Evolutionary conservation across 257 asterid genomes (phyloP), one percentile per base, ranked within the genome.

Genomic region (Euphrasia confusa): DNA sequence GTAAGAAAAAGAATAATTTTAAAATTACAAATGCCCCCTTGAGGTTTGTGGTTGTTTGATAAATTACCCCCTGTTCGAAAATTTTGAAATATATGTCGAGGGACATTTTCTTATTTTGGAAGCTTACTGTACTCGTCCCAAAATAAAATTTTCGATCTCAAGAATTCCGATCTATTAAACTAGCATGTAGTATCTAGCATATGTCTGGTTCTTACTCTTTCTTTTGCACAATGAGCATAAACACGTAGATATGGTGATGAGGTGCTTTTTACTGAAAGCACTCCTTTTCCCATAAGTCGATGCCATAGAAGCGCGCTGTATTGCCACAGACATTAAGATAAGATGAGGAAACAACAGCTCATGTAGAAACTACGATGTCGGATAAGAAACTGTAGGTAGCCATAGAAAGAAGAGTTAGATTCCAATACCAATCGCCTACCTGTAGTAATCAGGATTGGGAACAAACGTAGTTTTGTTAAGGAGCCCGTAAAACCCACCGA

Each of bases 391-490:
- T 35, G 10, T 7, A 9, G 10, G 9, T 35, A 35, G 10, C 40
- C 9, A 35, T 7, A 35, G 40, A 7, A 35, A 35, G 40, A 7
- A 35, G 10, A 6, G 40, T 35, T 35, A 7, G 40, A 35, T 6
- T 35, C 54, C 7, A 30, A 62, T 54, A 14, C 10, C 7, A 49
- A 10, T 6, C 7, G 18, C 8, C 40, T 65, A 78, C 99, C 99
- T 89, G 83, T 93, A 93, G 73, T 87, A 93, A 77, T 93, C 99
- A 32, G 99, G 99, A 71, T 84, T 87, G 1, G 97, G 99, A 61
- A 76, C 65, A 61, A 82, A 82, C 0, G 99, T 87, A 21, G 75
- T 67, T 53, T 63, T 70, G 74, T 93, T 81, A 47, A 93, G 88
- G 57, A 93, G 95, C 62, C 86, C 97, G 15, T 93, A 93, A 70